Percentiles rank a stretch among this genome's conserved stretches.
Evolutionary conservation across 306 rosid genomes (phyloP).

Genomic region (Lablab purpureus): DNA sequence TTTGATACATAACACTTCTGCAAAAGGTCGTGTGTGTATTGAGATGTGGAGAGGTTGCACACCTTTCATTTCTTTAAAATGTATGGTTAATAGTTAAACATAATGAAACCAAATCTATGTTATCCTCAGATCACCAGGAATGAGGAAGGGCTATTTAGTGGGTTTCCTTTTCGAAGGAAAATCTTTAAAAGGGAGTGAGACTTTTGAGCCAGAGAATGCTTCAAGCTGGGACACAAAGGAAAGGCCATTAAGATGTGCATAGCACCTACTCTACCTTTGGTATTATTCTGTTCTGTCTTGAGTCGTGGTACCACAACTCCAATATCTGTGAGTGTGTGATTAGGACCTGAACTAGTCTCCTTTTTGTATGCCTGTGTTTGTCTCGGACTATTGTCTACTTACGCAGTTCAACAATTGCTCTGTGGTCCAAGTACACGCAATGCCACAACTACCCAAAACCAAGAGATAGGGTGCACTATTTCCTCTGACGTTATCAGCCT

Average conservation of each 20-base stretch:
- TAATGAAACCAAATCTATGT: background rate
- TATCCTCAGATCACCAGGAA: background rate
- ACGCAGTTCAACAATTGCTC: conserved; percentile 20
- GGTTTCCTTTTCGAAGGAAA: conserved; percentile 8
- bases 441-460: background rate
- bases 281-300: conserved; percentile 29
- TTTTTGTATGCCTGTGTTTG: conserved; percentile 11
- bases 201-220: background rate
- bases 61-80: background rate
- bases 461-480: conserved; percentile 38
- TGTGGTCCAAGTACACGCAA: conserved; percentile 43
- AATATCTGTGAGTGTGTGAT: conserved; percentile 16
- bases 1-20: background rate
- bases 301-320: conserved; percentile 46
- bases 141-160: conserved; percentile 4
- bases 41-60: background rate
- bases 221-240: conserved; percentile 39
- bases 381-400: conserved; percentile 19
- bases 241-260: conserved; percentile 40
- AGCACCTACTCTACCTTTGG: conserved; percentile 10
- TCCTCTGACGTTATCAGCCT: conserved; percentile 38
- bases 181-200: background rate
- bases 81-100: background rate
- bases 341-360: conserved; percentile 25
- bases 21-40: background rate